Conservation (phyloP, 2,329 filamentous ascomycete genomes). For the Meredithiella fracta region DNA sequence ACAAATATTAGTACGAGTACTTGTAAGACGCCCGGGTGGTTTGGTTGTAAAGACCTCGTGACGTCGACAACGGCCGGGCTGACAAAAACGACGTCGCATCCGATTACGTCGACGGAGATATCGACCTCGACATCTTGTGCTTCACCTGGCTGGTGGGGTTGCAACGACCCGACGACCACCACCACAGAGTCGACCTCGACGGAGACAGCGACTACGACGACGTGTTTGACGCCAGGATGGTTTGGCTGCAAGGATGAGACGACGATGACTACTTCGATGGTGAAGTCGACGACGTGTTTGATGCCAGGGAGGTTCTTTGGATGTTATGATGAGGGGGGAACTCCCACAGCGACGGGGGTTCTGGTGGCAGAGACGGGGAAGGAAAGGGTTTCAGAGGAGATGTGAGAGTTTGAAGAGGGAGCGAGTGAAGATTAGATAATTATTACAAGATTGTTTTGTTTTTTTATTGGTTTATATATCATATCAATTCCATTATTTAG, state of each 20-base stretch:
- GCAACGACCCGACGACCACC: slow-evolving; percentile 19
- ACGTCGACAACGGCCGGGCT: slow-evolving; percentile 22
- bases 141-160: slow-evolving; percentile 14
- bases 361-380: slow-evolving; percentile 17
- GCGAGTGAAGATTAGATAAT: not conserved
- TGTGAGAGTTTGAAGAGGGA: slow-evolving; percentile 15
- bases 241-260: slow-evolving; percentile 44
- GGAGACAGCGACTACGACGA: slow-evolving; percentile 31
- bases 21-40: slow-evolving; percentile 48
- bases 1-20: slow-evolving; percentile 31
- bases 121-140: slow-evolving; percentile 17
- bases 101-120: slow-evolving; percentile 17
- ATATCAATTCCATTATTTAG: too few species aligned
- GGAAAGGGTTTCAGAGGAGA: slow-evolving; percentile 21
- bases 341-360: slow-evolving; percentile 16
- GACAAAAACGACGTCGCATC: slow-evolving; percentile 19
- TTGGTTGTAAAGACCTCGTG: slow-evolving; percentile 42
- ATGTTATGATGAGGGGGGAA: slow-evolving; percentile 26
- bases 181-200: slow-evolving; percentile 28
- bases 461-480: too few species aligned
- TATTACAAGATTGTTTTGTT: not conserved
- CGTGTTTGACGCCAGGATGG: slow-evolving; percentile 47
- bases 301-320: slow-evolving; percentile 34
- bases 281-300: slow-evolving; percentile 23
- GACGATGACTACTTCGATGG: slow-evolving; percentile 18